Conservation (phyloP, 371 early-diverging fungal species). For the Rhizopus microsporus region DNA sequence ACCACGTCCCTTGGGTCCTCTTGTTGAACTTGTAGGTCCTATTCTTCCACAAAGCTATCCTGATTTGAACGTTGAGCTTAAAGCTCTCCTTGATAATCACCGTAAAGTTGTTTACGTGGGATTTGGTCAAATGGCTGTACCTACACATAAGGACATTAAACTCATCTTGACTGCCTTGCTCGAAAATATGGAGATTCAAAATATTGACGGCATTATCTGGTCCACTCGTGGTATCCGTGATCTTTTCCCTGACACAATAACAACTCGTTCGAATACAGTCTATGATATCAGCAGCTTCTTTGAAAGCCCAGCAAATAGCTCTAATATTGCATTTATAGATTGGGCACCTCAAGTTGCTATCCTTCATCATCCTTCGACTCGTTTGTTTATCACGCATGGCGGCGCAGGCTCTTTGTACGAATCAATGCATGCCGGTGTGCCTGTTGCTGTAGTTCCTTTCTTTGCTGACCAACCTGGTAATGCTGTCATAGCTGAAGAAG, state of each 20-base stretch:
- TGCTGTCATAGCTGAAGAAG: slow-evolving; percentile 7
- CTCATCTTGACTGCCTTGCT: slow-evolving; percentile 26
- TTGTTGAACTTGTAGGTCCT: slow-evolving; percentile 37
- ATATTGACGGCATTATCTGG: slow-evolving; percentile 42
- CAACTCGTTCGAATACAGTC: slow-evolving; percentile 4
- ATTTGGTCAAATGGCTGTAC: slow-evolving; percentile 32
- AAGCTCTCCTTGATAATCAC: slow-evolving; percentile 21
- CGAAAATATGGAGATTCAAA: slow-evolving; percentile 17
- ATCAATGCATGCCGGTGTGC: slow-evolving; percentile 32
- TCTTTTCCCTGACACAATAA: slow-evolving; percentile 13
- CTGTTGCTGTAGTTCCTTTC: slow-evolving; percentile 35
- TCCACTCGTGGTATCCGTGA: slow-evolving; percentile 6
- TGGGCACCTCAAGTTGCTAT: slow-evolving; percentile 51
- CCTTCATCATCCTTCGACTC: slow-evolving; percentile 31
- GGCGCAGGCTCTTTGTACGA: slow-evolving; percentile 41
- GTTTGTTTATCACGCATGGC: slow-evolving; percentile 39
- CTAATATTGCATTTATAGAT: slow-evolving; percentile 9
- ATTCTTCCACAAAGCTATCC: slow-evolving; percentile 25
- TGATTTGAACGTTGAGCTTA: slow-evolving; percentile 9
- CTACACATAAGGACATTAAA: slow-evolving; percentile 6
- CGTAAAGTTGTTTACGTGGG: slow-evolving; percentile 34
- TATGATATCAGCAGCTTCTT: slow-evolving; percentile 1
- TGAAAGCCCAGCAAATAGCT: slow-evolving; percentile 1
- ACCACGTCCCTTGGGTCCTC: slow-evolving; percentile 31
- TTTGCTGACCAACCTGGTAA: slow-evolving; percentile 39